Percentiles rank a stretch among this genome's conserved stretches.
Conservation (phyloP, 140 eudicot species). For the Cichorium intybus region DNA sequence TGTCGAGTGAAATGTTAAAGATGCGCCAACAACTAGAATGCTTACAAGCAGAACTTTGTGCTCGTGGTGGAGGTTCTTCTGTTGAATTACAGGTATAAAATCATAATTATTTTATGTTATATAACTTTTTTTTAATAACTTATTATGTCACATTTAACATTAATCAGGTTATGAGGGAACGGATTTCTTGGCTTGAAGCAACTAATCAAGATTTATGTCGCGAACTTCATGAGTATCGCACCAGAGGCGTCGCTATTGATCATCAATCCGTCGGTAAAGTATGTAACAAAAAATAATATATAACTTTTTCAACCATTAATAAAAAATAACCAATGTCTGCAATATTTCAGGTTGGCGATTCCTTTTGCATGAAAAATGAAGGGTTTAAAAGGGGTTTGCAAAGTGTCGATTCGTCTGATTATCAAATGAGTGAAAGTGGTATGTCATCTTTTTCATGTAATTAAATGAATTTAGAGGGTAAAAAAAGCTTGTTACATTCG, state of each 20-base stretch:
- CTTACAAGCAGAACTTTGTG: slow-evolving; percentile 98
- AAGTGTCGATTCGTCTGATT: slow-evolving; percentile 70
- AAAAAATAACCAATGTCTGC: background rate
- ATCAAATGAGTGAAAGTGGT: slow-evolving; percentile 79
- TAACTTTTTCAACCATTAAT: background rate
- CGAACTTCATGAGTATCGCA: slow-evolving; percentile 70
- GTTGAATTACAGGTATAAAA: slow-evolving; percentile 71
- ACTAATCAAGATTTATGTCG: slow-evolving; percentile 83
- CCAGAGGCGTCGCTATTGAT: slow-evolving; percentile 40
- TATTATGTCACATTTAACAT: slow-evolving; percentile 8
- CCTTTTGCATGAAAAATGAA: slow-evolving; percentile 54
- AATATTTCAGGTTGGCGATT: slow-evolving; percentile 41
- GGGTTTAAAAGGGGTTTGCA: slow-evolving; percentile 75
- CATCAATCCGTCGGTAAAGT: slow-evolving; percentile 53
- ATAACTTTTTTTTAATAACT: background rate
- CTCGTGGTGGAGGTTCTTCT: slow-evolving; percentile 87
- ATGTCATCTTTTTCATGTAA: slow-evolving; percentile 21
- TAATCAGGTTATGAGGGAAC: slow-evolving; percentile 61
- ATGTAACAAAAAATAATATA: slow-evolving; percentile 7
- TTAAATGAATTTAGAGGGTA: background rate
- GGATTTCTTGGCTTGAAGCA: slow-evolving; percentile 95
- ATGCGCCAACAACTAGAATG: slow-evolving; percentile 95
- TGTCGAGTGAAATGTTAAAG: slow-evolving; percentile 92
- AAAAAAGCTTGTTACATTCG: background rate
- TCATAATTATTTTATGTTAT: background rate